Evolutionary conservation across 352 stramenopile species (phyloP), one percentile per base, ranked within the genome.

Genomic region (Globisporangium irregulare): DNA sequence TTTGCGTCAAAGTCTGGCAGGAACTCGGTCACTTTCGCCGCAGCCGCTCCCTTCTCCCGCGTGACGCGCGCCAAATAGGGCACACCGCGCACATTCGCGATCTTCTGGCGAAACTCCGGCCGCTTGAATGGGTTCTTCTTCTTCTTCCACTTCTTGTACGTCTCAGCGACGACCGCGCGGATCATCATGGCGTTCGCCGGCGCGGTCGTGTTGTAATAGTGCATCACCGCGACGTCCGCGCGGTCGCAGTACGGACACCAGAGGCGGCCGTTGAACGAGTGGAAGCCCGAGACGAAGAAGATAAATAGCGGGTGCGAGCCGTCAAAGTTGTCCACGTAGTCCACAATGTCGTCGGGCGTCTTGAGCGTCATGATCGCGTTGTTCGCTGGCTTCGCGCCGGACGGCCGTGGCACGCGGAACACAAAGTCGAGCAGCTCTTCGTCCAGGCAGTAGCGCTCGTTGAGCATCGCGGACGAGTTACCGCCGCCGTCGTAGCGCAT

Each of bases 171-270:
- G 24, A 90, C 68, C 18, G 78, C 79, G 10, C 76, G 78, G 55
- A 94, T 41, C 58, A 94, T 22, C 53, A 91, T 75, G 7, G 86
- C 82, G 27, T 71, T 65, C 9, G 77, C 75, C 0, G 84, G 80
- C 10, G 86, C 86, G 24, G 83, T 80, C 66, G 87, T 81, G 67
- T 93, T 91, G 72, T 83, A 94, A 62, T 90, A 93, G 72, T 93
- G 81, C 66, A 86, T 85, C 51, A 87, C 75, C 4, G 82, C 76
- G n/a, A 94, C 62, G 53, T 93, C 79, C 2, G 82, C 80, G 43
- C 82, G 83, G 67, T 94, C 86, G 67, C 86, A 94, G 66, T 89
- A 93, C 62, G 79, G 84, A 62, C 86, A 94, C 86, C 86, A 94
- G n/a, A 93, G 74, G 0, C 86, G 83, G 25, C 83, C 86, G 65